Evolutionary conservation across 306 rosid genomes (phyloP).

Genomic region (Casuarina equisetifolia): DNA sequence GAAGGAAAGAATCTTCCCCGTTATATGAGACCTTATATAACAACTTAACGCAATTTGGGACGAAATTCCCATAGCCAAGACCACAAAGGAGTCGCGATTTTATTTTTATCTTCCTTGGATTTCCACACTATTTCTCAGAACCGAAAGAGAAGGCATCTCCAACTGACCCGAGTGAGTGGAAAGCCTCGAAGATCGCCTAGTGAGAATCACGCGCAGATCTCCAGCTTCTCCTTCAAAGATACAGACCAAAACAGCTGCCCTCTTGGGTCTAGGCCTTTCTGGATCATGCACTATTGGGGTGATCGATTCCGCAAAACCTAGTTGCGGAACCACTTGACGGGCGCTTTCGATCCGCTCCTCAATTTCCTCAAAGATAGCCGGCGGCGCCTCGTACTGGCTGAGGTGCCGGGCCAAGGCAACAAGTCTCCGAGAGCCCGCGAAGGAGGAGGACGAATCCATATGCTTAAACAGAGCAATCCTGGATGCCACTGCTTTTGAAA

Average conservation of each 20-base stretch:
- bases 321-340: slow-evolving; percentile 73
- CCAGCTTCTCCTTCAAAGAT: slow-evolving; percentile 84
- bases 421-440: slow-evolving; percentile 49
- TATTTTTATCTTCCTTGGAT: background rate
- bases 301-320: slow-evolving; percentile 79
- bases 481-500: slow-evolving; percentile 28
- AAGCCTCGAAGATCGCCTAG: slow-evolving; percentile 69
- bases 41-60: background rate
- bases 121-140: slow-evolving; percentile 12
- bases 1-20: background rate
- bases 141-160: slow-evolving; percentile 2
- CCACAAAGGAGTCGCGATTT: background rate
- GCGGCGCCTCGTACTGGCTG: slow-evolving; percentile 79
- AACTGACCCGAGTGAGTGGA: slow-evolving; percentile 81
- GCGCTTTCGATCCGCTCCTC: slow-evolving; percentile 56
- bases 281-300: slow-evolving; percentile 50
- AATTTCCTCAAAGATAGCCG: slow-evolving; percentile 51
- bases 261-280: slow-evolving; percentile 57
- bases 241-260: slow-evolving; percentile 92
- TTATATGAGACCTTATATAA: background rate
- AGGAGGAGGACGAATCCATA: slow-evolving; percentile 50
- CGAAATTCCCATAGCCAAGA: background rate
- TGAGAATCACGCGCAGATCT: slow-evolving; percentile 83
- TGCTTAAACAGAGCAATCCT: slow-evolving; percentile 27
- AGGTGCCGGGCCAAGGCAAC: slow-evolving; percentile 70